These are phyloP conservation scores for Trichomonascus vanleenenianus DNA, from an alignment of 805 yeast genomes.

Conservation along the genomic window DNA sequence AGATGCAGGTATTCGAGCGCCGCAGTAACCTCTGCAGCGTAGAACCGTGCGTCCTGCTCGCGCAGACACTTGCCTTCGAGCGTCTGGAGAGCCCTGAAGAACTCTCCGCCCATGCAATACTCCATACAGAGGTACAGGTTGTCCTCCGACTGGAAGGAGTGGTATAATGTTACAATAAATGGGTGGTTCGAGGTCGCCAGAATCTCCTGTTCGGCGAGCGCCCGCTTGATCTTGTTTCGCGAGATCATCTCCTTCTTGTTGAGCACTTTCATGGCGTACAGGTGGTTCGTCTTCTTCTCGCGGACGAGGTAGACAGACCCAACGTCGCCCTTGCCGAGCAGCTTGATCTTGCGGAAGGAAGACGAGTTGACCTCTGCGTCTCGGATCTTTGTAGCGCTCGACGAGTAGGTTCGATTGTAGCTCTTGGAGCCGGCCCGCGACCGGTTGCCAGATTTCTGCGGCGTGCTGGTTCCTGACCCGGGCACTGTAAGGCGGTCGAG, in stretches of 20 bases:
- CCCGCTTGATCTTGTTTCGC: constrained; percentile 89
- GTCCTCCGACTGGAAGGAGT: constrained; percentile 92
- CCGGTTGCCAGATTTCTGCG: constrained; percentile 1
- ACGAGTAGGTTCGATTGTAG: constrained; percentile 56
- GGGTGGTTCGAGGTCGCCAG: constrained; percentile 95
- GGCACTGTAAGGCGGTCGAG: constrained; percentile 18
- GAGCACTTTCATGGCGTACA: constrained; percentile 90
- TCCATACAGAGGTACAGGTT: constrained; percentile 93
- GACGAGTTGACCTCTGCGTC: constrained; percentile 79
- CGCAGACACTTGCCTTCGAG: constrained; percentile 75
- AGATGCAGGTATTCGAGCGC: constrained; percentile 92
- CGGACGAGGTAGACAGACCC: constrained; percentile 92
- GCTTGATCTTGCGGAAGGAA: constrained; percentile 79
- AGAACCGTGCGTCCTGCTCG: constrained; percentile 86
- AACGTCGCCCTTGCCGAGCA: constrained; percentile 96
- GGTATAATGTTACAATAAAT: constrained; percentile 91
- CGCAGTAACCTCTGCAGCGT: constrained; percentile 95
- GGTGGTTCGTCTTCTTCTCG: constrained; percentile 63
- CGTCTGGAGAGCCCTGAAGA: constrained; percentile 91
- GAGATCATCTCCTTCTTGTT: constrained; percentile 90
- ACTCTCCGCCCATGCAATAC: constrained; percentile 99
- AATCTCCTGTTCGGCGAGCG: constrained; percentile 93
- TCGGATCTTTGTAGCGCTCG: constrained; percentile 63
- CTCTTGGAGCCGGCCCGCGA: constrained; percentile 39
- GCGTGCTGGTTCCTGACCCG: constrained; percentile 1